Conservation (phyloP, 2,329 filamentous ascomycete genomes). For the Xylaria sp. region DNA sequence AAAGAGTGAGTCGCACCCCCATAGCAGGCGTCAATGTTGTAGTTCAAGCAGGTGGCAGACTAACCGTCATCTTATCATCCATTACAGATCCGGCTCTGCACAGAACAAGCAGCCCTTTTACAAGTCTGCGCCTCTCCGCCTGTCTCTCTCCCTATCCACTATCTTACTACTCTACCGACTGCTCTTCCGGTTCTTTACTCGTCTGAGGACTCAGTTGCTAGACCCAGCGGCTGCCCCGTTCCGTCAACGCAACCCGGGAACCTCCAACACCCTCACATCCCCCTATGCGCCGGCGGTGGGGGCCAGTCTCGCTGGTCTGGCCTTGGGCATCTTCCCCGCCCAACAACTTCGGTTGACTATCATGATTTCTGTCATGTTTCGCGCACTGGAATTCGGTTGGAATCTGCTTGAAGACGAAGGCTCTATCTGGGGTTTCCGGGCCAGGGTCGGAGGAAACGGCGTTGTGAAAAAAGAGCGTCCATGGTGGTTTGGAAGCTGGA, state of each 20-base stretch:
- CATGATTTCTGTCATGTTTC: constrained; percentile 83
- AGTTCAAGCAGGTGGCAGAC: background rate
- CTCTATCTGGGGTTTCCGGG: constrained; percentile 69
- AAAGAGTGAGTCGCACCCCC: constrained; percentile 55
- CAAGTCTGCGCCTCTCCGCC: constrained; percentile 76
- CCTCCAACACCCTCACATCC: constrained; percentile 80
- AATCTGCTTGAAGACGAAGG: constrained; percentile 83
- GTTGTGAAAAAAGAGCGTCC: constrained; percentile 72
- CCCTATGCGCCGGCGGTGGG: constrained; percentile 89
- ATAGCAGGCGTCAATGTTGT: background rate
- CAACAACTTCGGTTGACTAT: constrained; percentile 75
- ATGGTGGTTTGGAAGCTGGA: constrained; percentile 87
- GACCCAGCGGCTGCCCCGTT: constrained; percentile 85
- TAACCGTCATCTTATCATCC: background rate
- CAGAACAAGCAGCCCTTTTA: constrained; percentile 65
- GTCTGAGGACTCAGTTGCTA: constrained; percentile 81
- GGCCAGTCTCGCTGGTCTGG: constrained; percentile 85
- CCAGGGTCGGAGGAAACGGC: constrained; percentile 54
- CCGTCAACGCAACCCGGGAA: constrained; percentile 81
- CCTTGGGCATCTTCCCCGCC: constrained; percentile 78
- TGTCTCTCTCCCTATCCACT: constrained; percentile 84
- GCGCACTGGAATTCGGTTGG: constrained; percentile 87
- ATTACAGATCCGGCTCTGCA: constrained; percentile 40
- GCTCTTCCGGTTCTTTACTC: constrained; percentile 87
- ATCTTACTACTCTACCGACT: constrained; percentile 90